Evolutionary conservation across 352 stramenopile species (phyloP).

Genomic region (Phytophthora kernoviae): DNA sequence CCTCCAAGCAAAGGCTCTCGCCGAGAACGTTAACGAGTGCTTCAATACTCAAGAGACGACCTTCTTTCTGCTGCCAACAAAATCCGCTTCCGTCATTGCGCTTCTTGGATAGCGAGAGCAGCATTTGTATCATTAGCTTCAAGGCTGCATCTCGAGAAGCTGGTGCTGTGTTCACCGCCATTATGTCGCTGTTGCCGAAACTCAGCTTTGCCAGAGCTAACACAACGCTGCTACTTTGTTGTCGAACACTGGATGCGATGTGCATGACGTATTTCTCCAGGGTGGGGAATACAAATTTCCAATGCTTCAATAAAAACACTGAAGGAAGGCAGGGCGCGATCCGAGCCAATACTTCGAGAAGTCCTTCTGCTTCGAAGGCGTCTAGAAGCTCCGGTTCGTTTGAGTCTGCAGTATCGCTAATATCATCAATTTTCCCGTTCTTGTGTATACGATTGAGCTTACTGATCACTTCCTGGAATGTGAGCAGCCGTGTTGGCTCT

Average conservation of each 20-base stretch:
- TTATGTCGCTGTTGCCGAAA: background rate
- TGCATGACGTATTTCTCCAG: slow-evolving; percentile 78
- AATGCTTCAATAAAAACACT: slow-evolving; percentile 69
- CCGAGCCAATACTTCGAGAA: slow-evolving; percentile 64
- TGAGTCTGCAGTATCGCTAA: background rate
- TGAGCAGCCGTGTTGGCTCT: slow-evolving; percentile 48
- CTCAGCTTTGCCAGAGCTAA: slow-evolving; percentile 46
- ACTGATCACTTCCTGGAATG: slow-evolving; percentile 78
- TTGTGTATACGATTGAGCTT: slow-evolving; percentile 72
- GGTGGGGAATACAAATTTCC: slow-evolving; percentile 71
- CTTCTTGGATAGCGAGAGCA: slow-evolving; percentile 44
- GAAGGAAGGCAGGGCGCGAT: slow-evolving; percentile 46
- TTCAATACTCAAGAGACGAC: slow-evolving; percentile 71
- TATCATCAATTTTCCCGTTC: slow-evolving; percentile 8
- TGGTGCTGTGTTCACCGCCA: background rate
- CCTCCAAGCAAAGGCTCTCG: slow-evolving; percentile 21
- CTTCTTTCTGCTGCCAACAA: slow-evolving; percentile 76
- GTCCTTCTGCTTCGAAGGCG: slow-evolving; percentile 62
- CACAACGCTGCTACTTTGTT: slow-evolving; percentile 59
- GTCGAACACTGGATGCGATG: slow-evolving; percentile 68
- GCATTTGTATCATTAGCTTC: slow-evolving; percentile 54
- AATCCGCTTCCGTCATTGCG: slow-evolving; percentile 18
- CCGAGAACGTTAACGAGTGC: slow-evolving; percentile 52
- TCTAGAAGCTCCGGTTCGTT: slow-evolving; percentile 41
- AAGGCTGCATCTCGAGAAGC: slow-evolving; percentile 14